phyloP scores from a whole-genome alignment of 108 stramenopile species.

The Skeletonema menzelii region DNA sequence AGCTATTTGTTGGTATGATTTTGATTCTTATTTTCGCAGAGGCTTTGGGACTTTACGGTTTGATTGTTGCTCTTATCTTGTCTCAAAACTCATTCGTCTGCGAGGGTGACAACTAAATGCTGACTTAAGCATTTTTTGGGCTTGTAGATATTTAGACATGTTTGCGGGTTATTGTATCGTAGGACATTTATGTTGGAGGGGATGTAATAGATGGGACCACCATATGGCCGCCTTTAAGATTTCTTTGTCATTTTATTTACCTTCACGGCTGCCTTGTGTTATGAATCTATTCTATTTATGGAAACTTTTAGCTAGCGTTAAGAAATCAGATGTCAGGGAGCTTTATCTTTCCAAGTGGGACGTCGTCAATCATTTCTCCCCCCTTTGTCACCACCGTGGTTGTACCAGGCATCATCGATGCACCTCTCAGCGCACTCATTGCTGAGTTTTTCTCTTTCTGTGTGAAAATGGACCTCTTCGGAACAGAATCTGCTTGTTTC shows the following conservation, averaged over 20 bases:
- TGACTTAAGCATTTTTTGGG: slow-evolving; percentile 1
- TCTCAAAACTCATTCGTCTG: slow-evolving; percentile 64
- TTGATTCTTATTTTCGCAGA: slow-evolving; percentile 90
- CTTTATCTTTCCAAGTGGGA: slow-evolving; percentile 23
- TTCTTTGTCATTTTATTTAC: neutral
- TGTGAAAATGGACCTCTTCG: slow-evolving; percentile 33
- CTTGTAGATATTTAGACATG: slow-evolving; percentile 4
- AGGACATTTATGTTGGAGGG: neutral
- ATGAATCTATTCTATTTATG: neutral
- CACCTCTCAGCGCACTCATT: slow-evolving; percentile 4
- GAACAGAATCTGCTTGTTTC: neutral
- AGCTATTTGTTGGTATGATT: slow-evolving; percentile 80
- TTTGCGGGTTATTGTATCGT: slow-evolving; percentile 1
- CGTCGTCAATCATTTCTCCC: slow-evolving; percentile 32
- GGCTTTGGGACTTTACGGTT: slow-evolving; percentile 81
- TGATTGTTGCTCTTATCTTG: slow-evolving; percentile 70
- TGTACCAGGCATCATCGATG: slow-evolving; percentile 19
- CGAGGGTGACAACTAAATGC: slow-evolving; percentile 69
- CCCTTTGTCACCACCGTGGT: slow-evolving; percentile 26
- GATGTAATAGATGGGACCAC: slow-evolving; percentile 23
- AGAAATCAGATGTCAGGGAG: neutral
- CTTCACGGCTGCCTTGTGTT: neutral
- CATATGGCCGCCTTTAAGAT: neutral
- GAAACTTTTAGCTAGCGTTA: neutral
- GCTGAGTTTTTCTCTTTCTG: slow-evolving; percentile 17